Conservation (phyloP, 768 basidiomycete genomes). For the Xerocomellus chrysenteron region DNA sequence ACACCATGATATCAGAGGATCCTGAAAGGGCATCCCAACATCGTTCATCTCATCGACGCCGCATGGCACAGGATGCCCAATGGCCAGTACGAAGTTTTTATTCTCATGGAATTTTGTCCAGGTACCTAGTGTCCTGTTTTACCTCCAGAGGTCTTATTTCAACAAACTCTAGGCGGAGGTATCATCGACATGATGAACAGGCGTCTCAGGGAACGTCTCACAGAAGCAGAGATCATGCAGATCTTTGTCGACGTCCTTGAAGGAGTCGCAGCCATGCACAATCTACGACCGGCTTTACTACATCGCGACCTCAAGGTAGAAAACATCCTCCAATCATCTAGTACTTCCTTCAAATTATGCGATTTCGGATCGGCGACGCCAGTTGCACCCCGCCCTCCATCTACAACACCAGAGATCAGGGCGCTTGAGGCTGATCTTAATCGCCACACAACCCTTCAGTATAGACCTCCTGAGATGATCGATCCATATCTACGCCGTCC, state of each 20-base stretch:
- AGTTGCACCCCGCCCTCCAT: slow-evolving; percentile 67
- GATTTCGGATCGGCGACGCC: slow-evolving; percentile 94
- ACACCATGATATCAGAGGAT: slow-evolving; percentile 60
- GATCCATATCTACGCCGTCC: slow-evolving; percentile 82
- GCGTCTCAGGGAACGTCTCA: slow-evolving; percentile 88
- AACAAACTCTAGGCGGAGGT: slow-evolving; percentile 68
- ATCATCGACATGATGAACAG: slow-evolving; percentile 99
- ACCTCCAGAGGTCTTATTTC: slow-evolving; percentile 7
- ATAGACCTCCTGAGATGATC: slow-evolving; percentile 98
- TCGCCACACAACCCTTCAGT: slow-evolving; percentile 93
- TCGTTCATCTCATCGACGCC: slow-evolving; percentile 95
- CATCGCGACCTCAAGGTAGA: slow-evolving; percentile 99
- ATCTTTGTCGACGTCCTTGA: slow-evolving; percentile 99
- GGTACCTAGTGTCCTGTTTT: slow-evolving; percentile 45
- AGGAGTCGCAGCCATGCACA: slow-evolving; percentile 96
- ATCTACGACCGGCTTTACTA: slow-evolving; percentile 82
- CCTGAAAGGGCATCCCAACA: slow-evolving; percentile 90
- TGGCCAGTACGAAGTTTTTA: slow-evolving; percentile 92
- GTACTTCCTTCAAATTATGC: slow-evolving; percentile 89
- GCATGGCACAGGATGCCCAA: slow-evolving; percentile 83
- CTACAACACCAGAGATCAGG: slow-evolving; percentile 80
- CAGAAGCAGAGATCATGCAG: slow-evolving; percentile 94
- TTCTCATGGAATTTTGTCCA: slow-evolving; percentile 97
- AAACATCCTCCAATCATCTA: slow-evolving; percentile 89
- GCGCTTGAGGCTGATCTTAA: slow-evolving; percentile 89